Base-by-base conservation (phyloP, 2,329 filamentous ascomycete species). In the Ophiostoma triangulosporum region DNA sequence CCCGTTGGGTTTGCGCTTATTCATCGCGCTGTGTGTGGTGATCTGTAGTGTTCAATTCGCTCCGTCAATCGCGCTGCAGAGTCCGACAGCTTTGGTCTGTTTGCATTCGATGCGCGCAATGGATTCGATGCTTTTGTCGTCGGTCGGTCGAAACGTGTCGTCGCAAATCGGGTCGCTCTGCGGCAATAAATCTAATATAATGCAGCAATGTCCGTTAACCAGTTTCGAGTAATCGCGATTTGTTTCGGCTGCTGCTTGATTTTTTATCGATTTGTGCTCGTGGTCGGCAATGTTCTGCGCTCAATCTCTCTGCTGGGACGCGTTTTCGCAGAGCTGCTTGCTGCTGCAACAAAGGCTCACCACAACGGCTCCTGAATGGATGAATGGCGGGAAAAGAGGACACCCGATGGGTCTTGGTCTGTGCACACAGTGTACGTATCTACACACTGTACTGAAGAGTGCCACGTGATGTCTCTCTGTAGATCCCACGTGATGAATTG, bases 1-100 rank as follows among this genome's bases (percentile, higher is more conserved):
- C 50, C 57, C 57, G 35, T n/a, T 54, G 8, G 58, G 58, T 38
- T 60, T 60, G 56, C 58, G 58, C 58, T 60, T 60, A 35, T 60
- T 57, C 58, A 60, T 60, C n/a, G 40, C n/a, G 26, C 43, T 29
- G 15, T 17, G 26, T 31, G 9, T 17, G 26, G 7, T 46, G 24
- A n/a, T 29, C 15, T 29, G 43, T 8, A 11, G 15, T 17, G 26
- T 14, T 20, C 3, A 11, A 20, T 22, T 38, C 3, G 7, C 5
- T 9, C 6, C 35, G n/a, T 20, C 35, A 11, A 20, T 3, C 20
- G n/a, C 20, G n/a, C n/a, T 20, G 17, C n/a, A 9, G 12, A 8
- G 6, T n/a, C 17, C 3, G 35, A 38, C 7, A 9, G 17, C 17
- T 17, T 38, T 14, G 35, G 7, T 9, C 20, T 4, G 9, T 20